Evolutionary conservation across 2,329 filamentous ascomycete species (phyloP).

Genomic region (Stagonosporopsis cucurbitacearum): DNA sequence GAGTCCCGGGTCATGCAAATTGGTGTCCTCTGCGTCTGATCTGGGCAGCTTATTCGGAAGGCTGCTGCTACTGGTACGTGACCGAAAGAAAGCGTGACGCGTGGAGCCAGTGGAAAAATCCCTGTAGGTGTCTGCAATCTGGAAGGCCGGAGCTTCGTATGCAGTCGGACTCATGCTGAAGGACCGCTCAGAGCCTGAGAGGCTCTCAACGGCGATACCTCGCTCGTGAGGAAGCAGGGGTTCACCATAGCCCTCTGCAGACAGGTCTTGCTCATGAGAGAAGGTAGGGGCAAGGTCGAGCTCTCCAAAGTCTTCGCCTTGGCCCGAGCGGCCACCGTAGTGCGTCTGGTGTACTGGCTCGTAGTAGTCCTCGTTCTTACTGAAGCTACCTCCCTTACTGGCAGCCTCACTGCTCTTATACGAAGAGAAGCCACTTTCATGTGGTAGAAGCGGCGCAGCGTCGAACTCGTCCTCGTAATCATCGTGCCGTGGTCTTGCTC

Average conservation of each 20-base stretch:
- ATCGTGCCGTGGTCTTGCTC: background rate
- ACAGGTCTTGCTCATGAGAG: conserved; percentile 9
- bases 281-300: conserved; percentile 18
- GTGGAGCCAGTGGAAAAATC: conserved; percentile 19
- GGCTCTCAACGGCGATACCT: conserved; percentile 16
- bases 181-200: conserved; percentile 25
- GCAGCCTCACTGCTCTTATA: conserved; percentile 20
- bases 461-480: conserved; percentile 34
- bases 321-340: conserved; percentile 16
- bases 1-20: conserved; percentile 37
- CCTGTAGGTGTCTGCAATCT: conserved; percentile 17
- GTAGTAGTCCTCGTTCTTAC: conserved; percentile 8
- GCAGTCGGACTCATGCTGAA: conserved; percentile 14
- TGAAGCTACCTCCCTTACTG: conserved; percentile 25
- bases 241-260: conserved; percentile 15
- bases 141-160: conserved; percentile 17
- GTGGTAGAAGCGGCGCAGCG: conserved; percentile 44
- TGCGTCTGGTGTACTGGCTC: conserved; percentile 21
- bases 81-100: conserved; percentile 26
- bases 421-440: conserved; percentile 42
- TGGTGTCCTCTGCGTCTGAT: conserved; percentile 39
- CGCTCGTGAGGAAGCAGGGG: conserved; percentile 37
- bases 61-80: conserved; percentile 29
- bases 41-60: conserved; percentile 37
- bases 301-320: conserved; percentile 3